These are phyloP conservation scores for Pelargonium nanum DNA, from an alignment of 345 rosid species.

Conservation along the genomic window DNA sequence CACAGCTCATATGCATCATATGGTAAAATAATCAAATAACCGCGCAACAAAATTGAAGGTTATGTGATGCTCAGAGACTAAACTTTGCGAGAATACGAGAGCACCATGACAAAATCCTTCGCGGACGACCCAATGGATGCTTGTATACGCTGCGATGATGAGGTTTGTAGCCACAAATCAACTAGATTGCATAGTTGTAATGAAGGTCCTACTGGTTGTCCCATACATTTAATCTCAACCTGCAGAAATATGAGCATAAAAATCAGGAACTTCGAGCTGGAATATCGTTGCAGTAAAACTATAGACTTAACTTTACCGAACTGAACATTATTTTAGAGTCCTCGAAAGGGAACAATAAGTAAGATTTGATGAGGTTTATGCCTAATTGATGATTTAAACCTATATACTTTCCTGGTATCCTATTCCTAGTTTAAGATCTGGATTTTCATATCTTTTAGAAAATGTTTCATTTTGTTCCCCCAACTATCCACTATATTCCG, in stretches of 20 bases:
- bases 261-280: neutral
- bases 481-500: too few relatives aligned
- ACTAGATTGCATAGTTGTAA: conserved; percentile 44
- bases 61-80: too few relatives aligned
- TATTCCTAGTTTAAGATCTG: too few relatives aligned
- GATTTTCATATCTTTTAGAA: too few relatives aligned
- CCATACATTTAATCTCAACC: conserved; percentile 80
- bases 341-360: neutral
- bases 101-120: conserved; percentile 69
- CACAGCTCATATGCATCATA: too few relatives aligned
- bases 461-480: too few relatives aligned
- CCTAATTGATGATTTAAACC: neutral
- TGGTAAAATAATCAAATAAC: too few relatives aligned
- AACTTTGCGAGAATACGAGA: conserved; percentile 50
- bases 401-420: too few relatives aligned
- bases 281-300: neutral
- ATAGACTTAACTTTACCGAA: too few relatives aligned
- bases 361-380: neutral
- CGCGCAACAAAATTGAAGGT: too few relatives aligned
- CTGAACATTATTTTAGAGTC: neutral
- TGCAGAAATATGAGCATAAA: conserved; percentile 11
- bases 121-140: conserved; percentile 67
- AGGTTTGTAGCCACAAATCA: conserved; percentile 56
- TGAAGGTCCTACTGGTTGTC: conserved; percentile 53
- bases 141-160: conserved; percentile 35